Percentiles rank a stretch among this genome's conserved stretches.
Conservation (phyloP, 2,329 filamentous ascomycete genomes). For the Scedosporium boydii region DNA sequence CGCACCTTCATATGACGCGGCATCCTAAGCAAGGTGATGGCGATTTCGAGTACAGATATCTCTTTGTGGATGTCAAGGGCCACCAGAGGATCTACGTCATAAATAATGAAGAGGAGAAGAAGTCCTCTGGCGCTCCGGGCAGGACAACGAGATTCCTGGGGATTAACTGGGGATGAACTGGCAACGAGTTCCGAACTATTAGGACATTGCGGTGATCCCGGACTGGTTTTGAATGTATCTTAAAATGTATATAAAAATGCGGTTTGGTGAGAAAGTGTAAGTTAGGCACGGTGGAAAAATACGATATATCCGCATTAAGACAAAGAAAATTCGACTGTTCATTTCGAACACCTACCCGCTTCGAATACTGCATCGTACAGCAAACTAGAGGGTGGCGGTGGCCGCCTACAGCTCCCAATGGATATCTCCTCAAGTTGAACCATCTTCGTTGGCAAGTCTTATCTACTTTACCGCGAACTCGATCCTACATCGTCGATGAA, state of each 20-base stretch:
- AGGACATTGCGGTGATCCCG: neutral
- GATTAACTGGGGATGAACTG: constrained; percentile 42
- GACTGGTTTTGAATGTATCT: neutral
- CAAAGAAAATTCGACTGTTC: no score
- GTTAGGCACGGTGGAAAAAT: no score
- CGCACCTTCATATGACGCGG: constrained; percentile 70
- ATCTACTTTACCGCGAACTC: no score
- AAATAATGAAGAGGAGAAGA: constrained; percentile 44
- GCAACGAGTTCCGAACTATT: no score
- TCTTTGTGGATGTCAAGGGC: constrained; percentile 72
- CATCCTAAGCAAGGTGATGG: constrained; percentile 39
- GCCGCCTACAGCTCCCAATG: no score
- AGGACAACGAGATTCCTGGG: constrained; percentile 50
- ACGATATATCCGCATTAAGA: neutral
- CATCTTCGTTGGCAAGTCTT: no score
- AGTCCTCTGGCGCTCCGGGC: constrained; percentile 13
- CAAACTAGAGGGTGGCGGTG: no score
- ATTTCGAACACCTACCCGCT: no score
- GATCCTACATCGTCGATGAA: no score
- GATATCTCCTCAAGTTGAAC: no score
- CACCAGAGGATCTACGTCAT: constrained; percentile 51
- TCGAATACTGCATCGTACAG: no score
- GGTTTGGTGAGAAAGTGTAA: neutral
- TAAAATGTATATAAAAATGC: neutral
- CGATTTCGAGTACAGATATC: constrained; percentile 69